These are phyloP conservation scores for Panicum virgatum DNA, from an alignment of 202 grass and related monocot genomes.

Conservation along the genomic window DNA sequence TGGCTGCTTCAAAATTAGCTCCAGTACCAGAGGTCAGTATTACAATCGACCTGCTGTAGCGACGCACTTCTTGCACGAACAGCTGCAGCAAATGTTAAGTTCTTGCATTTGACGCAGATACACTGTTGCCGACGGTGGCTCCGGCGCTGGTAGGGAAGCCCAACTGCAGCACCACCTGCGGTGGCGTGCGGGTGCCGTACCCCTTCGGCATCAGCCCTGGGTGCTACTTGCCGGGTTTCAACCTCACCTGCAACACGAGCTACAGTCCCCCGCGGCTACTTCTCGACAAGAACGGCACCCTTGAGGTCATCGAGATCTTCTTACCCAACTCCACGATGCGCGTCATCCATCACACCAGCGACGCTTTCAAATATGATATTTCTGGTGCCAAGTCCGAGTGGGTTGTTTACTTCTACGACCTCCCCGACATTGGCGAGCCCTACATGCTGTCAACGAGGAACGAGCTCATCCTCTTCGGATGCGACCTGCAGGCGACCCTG, in stretches of 20 bases:
- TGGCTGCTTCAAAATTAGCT: background rate
- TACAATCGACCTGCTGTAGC: no score
- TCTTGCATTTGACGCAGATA: background rate
- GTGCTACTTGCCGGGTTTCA: background rate
- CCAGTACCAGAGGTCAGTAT: background rate
- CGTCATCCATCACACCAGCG: background rate
- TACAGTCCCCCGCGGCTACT: background rate
- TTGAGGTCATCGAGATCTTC: background rate
- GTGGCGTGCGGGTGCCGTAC: background rate
- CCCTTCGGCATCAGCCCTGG: background rate
- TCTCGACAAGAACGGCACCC: background rate
- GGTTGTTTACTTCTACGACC: background rate
- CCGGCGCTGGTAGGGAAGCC: background rate
- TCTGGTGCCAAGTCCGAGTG: background rate
- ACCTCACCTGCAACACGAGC: background rate
- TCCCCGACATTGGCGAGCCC: background rate
- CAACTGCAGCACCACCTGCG: background rate
- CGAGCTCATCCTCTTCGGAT: background rate
- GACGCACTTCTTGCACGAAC: background rate
- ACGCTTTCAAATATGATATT: accelerated
- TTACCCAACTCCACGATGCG: background rate
- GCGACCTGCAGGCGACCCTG: background rate
- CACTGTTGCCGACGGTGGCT: background rate
- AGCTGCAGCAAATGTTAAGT: background rate
- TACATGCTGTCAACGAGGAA: background rate